A percentile compares a stretch with the other conserved stretches of the same genome.
Evolutionary conservation across 2,329 filamentous ascomycete species (phyloP).

Genomic region (Endothia cerciana): DNA sequence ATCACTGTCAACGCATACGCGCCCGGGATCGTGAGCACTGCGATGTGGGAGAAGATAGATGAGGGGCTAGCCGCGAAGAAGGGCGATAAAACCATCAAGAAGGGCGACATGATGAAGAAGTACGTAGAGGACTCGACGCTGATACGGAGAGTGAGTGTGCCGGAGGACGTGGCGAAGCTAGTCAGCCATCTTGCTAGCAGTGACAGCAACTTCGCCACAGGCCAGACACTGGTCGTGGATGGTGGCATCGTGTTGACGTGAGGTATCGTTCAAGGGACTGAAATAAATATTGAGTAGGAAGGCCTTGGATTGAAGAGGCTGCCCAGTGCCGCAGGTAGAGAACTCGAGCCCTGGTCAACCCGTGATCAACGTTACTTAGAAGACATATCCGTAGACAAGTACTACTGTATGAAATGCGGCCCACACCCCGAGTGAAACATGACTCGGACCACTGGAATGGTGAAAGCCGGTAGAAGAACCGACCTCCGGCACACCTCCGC

Average conservation of each 20-base stretch:
- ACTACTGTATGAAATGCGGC: not conserved
- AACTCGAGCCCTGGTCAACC: too few relatives aligned
- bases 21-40: conserved; percentile 68
- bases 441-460: not conserved
- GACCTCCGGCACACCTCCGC: not conserved
- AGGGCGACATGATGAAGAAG: conserved; percentile 52
- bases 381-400: too few relatives aligned
- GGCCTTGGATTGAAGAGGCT: too few relatives aligned
- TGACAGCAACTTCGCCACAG: conserved; percentile 68
- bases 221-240: conserved; percentile 66
- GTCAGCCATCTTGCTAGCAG: conserved; percentile 64
- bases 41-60: conserved; percentile 73
- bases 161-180: conserved; percentile 64
- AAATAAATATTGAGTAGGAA: too few relatives aligned
- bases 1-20: conserved; percentile 72
- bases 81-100: conserved; percentile 46
- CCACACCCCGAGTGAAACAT: not conserved
- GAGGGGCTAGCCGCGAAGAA: conserved; percentile 59
- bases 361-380: too few relatives aligned
- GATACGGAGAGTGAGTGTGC: conserved; percentile 59
- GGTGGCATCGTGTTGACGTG: conserved; percentile 58
- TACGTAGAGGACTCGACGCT: conserved; percentile 58
- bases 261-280: not conserved
- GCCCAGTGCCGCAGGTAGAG: too few relatives aligned
- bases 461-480: not conserved